phyloP scores from a whole-genome alignment of 306 rosid genomes.

The Arachis hypogaea region DNA sequence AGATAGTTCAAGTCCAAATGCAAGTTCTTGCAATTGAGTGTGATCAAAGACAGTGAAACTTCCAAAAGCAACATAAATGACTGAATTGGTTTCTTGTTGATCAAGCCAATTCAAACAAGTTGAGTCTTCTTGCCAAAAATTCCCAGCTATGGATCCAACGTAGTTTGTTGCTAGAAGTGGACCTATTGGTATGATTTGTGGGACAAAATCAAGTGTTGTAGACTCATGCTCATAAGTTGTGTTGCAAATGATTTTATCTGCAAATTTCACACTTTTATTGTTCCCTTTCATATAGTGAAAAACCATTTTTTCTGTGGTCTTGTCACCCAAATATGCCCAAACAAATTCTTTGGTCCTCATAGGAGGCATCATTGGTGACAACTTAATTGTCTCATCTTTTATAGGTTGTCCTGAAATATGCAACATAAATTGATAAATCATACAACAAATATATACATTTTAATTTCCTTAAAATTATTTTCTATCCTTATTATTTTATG shows the following conservation, averaged over 20 bases:
- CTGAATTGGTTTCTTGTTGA: slow-evolving; percentile 33
- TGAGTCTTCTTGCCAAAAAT: slow-evolving; percentile 45
- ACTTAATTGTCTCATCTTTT: slow-evolving; percentile 36
- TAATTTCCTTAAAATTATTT: no score
- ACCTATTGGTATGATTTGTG: slow-evolving; percentile 43
- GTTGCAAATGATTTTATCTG: slow-evolving; percentile 48
- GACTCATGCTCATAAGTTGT: slow-evolving; percentile 41
- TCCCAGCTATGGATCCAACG: slow-evolving; percentile 8
- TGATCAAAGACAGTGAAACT: slow-evolving; percentile 36
- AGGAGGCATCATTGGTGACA: slow-evolving; percentile 38
- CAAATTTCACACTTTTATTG: slow-evolving; percentile 7
- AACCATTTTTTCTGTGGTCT: slow-evolving; percentile 12
- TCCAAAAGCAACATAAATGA: slow-evolving; percentile 50
- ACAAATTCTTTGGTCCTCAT: slow-evolving; percentile 29
- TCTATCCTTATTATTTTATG: no score
- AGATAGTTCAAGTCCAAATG: slow-evolving; percentile 41
- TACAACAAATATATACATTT: no score
- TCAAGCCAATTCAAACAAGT: slow-evolving; percentile 47
- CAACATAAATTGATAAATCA: background rate
- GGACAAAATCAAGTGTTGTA: slow-evolving; percentile 31
- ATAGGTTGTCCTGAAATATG: slow-evolving; percentile 34
- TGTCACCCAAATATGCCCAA: slow-evolving; percentile 10
- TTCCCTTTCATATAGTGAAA: background rate
- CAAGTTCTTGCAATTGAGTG: slow-evolving; percentile 41
- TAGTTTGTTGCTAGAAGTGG: slow-evolving; percentile 38